Conservation (phyloP, 2,329 filamentous ascomycete genomes). For the Epichloe uncinata region DNA sequence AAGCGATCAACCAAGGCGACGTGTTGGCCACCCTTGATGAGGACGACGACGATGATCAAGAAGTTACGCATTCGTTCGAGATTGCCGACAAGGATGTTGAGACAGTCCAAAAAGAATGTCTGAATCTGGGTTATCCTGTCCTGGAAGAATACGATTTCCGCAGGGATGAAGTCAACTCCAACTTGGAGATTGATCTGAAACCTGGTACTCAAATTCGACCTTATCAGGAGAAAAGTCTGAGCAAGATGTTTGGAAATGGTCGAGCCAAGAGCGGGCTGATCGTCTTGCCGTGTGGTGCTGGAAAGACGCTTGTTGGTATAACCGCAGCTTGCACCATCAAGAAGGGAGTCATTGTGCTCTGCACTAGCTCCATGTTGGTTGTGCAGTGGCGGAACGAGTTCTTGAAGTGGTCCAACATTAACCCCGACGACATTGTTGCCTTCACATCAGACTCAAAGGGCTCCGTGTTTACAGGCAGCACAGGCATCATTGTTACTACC, state of each 20-base stretch:
- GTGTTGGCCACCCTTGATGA: constrained; percentile 66
- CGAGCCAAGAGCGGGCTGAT: constrained; percentile 96
- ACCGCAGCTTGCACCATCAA: constrained; percentile 96
- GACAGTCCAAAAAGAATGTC: constrained; percentile 76
- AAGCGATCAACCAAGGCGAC: constrained; percentile 46
- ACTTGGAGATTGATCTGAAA: constrained; percentile 83
- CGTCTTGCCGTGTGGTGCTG: constrained; percentile 88
- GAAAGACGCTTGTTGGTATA: constrained; percentile 96
- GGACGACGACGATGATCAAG: constrained; percentile 77
- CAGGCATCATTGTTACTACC: constrained; percentile 92
- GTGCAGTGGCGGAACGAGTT: constrained; percentile 96
- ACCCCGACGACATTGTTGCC: constrained; percentile 81
- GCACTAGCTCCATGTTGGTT: constrained; percentile 95
- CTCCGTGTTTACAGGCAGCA: constrained; percentile 64
- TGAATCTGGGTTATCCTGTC: constrained; percentile 74
- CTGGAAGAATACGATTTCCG: constrained; percentile 96
- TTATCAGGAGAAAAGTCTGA: constrained; percentile 94
- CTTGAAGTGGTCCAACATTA: constrained; percentile 93
- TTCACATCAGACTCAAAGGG: constrained; percentile 93
- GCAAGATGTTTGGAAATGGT: constrained; percentile 99
- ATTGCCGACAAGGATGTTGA: constrained; percentile 75
- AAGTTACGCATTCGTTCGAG: constrained; percentile 86
- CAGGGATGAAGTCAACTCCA: constrained; percentile 79
- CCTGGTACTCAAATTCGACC: constrained; percentile 81
- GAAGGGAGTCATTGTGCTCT: constrained; percentile 89